These are phyloP conservation scores for Rubroboletus satanas DNA, from an alignment of 768 basidiomycete genomes.

Conservation along the genomic window DNA sequence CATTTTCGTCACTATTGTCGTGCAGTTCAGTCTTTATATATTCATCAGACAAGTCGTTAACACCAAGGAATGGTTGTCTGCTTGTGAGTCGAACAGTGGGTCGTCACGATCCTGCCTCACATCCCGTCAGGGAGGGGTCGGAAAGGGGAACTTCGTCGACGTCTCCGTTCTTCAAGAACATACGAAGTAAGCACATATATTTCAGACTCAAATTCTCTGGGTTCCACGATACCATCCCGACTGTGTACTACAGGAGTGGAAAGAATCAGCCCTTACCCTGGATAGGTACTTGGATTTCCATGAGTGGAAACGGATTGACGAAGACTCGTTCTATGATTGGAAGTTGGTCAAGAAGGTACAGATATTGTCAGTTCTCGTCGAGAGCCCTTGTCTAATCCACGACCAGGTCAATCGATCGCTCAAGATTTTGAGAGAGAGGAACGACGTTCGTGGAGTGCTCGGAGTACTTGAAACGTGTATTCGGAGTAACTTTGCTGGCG, in stretches of 20 bases:
- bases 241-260: constrained; percentile 67
- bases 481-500: constrained; percentile 88
- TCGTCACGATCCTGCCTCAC: not conserved
- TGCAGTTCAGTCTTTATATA: constrained; percentile 84
- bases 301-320: constrained; percentile 85
- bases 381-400: not conserved
- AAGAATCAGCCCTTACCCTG: constrained; percentile 66
- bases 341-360: constrained; percentile 72
- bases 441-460: constrained; percentile 81
- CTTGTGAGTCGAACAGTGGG: constrained; percentile 53
- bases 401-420: constrained; percentile 75
- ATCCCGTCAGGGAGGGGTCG: constrained; percentile 68
- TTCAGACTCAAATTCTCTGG: not conserved
- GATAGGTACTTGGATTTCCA: constrained; percentile 84
- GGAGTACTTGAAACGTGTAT: constrained; percentile 91
- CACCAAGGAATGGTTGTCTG: constrained; percentile 87
- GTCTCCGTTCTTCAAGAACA: constrained; percentile 65
- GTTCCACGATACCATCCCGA: not conserved
- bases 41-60: constrained; percentile 90
- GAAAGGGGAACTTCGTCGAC: constrained; percentile 73
- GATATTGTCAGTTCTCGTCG: not conserved
- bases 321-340: constrained; percentile 91
- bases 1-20: constrained; percentile 78
- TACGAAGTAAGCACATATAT: constrained; percentile 54
- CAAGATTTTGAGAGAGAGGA: constrained; percentile 61